Base-by-base conservation (phyloP, 805 yeast genomes). In the Candida succiphila region DNA sequence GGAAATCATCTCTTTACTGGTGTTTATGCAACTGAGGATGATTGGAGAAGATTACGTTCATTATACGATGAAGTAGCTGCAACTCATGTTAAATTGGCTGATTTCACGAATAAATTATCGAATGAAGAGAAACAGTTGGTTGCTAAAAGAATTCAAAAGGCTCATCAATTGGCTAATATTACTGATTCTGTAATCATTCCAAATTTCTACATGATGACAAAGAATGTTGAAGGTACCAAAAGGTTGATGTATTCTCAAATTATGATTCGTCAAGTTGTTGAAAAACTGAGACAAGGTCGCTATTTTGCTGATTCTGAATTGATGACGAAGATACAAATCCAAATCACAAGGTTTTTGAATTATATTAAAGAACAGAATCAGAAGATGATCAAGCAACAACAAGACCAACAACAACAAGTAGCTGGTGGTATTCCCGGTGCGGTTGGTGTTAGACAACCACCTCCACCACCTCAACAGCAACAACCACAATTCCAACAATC, bases 231-330 rank as follows among this genome's bases (percentile, higher is more conserved):
- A 32, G 88, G 84, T 8, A 80, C 94, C 2, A 76, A 74, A 46
- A 72, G 83, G 43, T 69, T 87, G 38, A 67, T 87, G 38, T 88
- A 82, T 50, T 73, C 83, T 66, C 78, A 85, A 55, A 69, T 75
- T 39, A 78, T 85, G 78, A 75, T 84, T 29, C 78, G 75, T 47
- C 81, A 78, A 49, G 81, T 85, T 39, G 58, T 78, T 43, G 92
- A 84, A 33, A 76, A 72, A 30, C 62, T 85, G 42, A 70, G 76
- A 37, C 43, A 41, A 23, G 41, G 45, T 5, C 65, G 73, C 41
- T 85, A 69, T 48, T 70, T 77, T 40, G 88, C 88, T 1, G 72
- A 75, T n/a, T 80, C 81, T 13, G 84, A 76, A 30, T 64, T 83
- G 27, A 61, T 84, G 33, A 83, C 75, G 29, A 79, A 77, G 54